phyloP scores from a whole-genome alignment of 352 stramenopile genomes.

The Thraustochytrium sp. region DNA sequence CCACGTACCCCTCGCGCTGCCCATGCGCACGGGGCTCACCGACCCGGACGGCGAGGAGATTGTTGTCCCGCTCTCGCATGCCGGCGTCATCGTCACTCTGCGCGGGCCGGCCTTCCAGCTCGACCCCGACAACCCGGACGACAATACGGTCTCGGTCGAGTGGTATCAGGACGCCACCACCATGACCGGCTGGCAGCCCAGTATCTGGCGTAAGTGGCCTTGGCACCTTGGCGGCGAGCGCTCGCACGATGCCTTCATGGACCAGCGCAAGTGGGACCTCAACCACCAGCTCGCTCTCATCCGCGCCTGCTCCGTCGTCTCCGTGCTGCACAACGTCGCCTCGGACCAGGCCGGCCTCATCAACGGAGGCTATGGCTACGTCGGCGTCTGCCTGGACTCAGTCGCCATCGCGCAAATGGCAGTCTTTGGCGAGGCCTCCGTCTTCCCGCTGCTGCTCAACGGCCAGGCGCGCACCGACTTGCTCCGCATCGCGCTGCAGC shows the following conservation, averaged over 20 bases:
- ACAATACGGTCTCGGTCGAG: not conserved
- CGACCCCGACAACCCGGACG: too few species aligned
- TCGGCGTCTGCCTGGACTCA: slow-evolving; percentile 22
- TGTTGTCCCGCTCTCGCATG: slow-evolving; percentile 27
- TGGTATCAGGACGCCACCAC: slow-evolving; percentile 7
- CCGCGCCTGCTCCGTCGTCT: not conserved
- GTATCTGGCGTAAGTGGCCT: slow-evolving; percentile 18
- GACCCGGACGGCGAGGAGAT: not conserved
- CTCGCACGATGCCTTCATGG: not conserved
- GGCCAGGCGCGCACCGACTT: slow-evolving; percentile 11
- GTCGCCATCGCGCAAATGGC: slow-evolving; percentile 24
- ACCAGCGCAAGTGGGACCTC: not conserved
- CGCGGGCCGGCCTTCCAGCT: not conserved
- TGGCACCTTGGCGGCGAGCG: slow-evolving; percentile 1
- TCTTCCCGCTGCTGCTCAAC: slow-evolving; percentile 22
- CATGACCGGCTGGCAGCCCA: slow-evolving; percentile 30
- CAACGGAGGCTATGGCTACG: slow-evolving; percentile 3
- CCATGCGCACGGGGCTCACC: slow-evolving; percentile 29
- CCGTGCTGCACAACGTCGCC: slow-evolving; percentile 2
- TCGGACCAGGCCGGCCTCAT: not conserved
- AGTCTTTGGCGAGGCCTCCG: not conserved
- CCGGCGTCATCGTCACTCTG: not conserved
- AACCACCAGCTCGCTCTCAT: slow-evolving; percentile 6
- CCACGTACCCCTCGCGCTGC: slow-evolving; percentile 12
- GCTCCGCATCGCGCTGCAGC: not conserved